Conservation (phyloP, 352 stramenopile species). For the Bremia lactucae region DNA sequence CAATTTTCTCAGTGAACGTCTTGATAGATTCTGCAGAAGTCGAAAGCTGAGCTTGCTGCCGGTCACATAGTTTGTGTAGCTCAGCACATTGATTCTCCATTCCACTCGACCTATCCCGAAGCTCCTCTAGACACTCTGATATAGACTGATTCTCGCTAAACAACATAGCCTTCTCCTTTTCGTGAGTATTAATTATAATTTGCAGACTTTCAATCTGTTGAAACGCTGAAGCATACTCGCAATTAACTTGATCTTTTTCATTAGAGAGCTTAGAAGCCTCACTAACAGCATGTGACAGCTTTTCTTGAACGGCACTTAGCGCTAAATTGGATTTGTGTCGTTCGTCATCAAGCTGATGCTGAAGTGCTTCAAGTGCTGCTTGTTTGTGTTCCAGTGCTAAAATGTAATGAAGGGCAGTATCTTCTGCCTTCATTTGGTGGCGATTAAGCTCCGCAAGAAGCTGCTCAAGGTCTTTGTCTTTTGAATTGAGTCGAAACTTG, state of each 20-base stretch:
- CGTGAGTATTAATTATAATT: conserved; percentile 5
- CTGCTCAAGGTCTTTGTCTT: conserved; percentile 12
- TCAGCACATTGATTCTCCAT: conserved; percentile 9
- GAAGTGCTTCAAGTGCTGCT: conserved; percentile 22
- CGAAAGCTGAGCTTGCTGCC: conserved; percentile 12
- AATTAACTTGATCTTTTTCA: conserved; percentile 13
- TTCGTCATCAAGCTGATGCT: conserved; percentile 35
- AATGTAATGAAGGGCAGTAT: conserved; percentile 10
- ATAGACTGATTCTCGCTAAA: conserved; percentile 11
- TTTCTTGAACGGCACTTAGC: conserved; percentile 8
- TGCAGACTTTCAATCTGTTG: conserved; percentile 14
- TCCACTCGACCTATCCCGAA: conserved; percentile 4
- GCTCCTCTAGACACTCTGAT: conserved; percentile 6
- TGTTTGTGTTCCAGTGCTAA: conserved; percentile 16
- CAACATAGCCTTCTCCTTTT: conserved; percentile 15
- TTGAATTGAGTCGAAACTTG: conserved; percentile 11
- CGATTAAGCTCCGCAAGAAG: conserved; percentile 14
- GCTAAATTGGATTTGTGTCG: conserved; percentile 17
- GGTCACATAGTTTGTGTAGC: conserved; percentile 12
- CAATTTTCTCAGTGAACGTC: conserved; percentile 9
- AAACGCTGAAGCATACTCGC: conserved; percentile 2
- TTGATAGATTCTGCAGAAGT: conserved; percentile 11
- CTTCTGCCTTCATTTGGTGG: conserved; percentile 6
- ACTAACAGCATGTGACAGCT: conserved; percentile 10
- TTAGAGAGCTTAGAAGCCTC: conserved; percentile 10